Evolutionary conservation across 345 rosid species (phyloP), one percentile per base, ranked within the genome.

Genomic region (Camelina neglecta): DNA sequence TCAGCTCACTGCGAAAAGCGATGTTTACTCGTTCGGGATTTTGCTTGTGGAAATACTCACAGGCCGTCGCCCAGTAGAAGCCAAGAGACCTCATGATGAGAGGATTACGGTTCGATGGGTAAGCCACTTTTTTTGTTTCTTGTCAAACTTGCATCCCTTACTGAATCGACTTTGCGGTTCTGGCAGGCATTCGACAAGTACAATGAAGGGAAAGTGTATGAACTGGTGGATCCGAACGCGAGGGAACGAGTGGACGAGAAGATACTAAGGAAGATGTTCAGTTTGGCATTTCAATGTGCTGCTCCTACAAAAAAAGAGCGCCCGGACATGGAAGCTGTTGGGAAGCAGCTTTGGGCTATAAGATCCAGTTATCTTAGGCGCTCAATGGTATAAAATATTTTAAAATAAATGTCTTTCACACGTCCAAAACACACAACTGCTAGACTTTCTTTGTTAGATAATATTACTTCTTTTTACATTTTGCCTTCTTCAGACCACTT

Each of bases 101-200:
- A 93, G 88, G 48, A 86, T 95, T 31, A 90, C 98, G 0, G 80
- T 92, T 55, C 84, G 89, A 85, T 95, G 98, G 99, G 99, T 95
- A 86, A 85, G 90, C 53, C 56, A 79, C 11, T 51, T 41, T 2
- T 2, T 24, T 24, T 2, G 0, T 48, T 67, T 75, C 72, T 49
- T 67, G 16, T 16, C 56, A 35, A 11, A 57, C 11, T 67, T 35
- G 55, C 50, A 71, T 59, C 55, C 3, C 4, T 55, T 70, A 7
- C 65, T 21, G 42, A 42, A 67, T 10, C 21, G 53, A 29, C 12
- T 69, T 20, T 45, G 31, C 0, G 10, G 7, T 48, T 60, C 0
- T 71, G 53, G 61, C 91, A 95, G 99, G 97, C 85, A 7, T 89
- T 95, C n/a, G 83, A 72, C 72, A 92, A 81, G 73, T 90, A 81